Conservation (phyloP, 805 yeast genomes). For the Yarrowia sp. region DNA sequence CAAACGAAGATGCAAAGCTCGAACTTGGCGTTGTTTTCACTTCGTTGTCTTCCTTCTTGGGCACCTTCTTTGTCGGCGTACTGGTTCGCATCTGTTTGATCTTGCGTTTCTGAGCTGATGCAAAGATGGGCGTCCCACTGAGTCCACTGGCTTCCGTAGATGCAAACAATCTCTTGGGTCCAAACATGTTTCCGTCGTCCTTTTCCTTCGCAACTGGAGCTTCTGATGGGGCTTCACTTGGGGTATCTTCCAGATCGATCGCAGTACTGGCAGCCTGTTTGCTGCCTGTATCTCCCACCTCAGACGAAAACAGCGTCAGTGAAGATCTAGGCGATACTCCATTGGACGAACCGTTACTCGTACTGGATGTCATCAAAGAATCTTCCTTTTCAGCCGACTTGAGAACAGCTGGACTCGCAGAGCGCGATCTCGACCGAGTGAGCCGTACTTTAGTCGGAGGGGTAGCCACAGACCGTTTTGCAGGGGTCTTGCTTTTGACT, state of each 20-base stretch:
- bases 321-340: background rate
- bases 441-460: background rate
- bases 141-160: conserved; percentile 1
- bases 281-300: background rate
- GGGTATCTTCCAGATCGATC: background rate
- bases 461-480: background rate
- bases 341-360: conserved; percentile 1
- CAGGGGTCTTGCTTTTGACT: background rate
- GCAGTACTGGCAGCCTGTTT: background rate
- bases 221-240: background rate
- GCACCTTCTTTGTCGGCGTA: conserved; percentile 1
- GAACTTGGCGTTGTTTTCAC: background rate
- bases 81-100: conserved; percentile 20
- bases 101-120: conserved; percentile 13
- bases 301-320: conserved; percentile 7
- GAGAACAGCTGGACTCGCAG: background rate
- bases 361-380: background rate
- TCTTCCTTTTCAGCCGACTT: background rate
- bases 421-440: conserved; percentile 17
- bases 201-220: background rate
- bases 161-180: conserved; percentile 15
- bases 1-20: conserved; percentile 9
- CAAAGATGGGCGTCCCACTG: conserved; percentile 3
- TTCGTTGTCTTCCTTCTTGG: background rate
- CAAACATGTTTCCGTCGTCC: background rate